Base-by-base conservation (phyloP, 768 basidiomycete species). In the Lactarius pseudohatsudake region DNA sequence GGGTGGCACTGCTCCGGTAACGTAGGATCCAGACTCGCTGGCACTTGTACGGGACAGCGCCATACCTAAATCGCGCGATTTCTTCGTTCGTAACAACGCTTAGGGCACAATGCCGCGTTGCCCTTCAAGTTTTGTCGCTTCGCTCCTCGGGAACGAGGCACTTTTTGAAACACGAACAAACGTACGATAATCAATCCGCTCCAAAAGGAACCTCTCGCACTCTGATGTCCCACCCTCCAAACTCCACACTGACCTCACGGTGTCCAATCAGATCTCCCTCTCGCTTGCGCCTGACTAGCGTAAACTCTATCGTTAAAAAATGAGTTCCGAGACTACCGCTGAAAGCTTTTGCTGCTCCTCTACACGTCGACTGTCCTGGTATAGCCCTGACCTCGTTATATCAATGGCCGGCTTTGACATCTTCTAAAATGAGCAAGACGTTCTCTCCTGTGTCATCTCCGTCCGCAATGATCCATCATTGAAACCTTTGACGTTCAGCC, bases 401-500 rank as follows among this genome's bases (percentile, higher is more conserved):
- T 75, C 75, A 5, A 68, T 72, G 1, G 30, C 71, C 45, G 73
- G 71, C 61, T 69, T 71, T 18, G 72, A 72, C 65, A 78, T 81
- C 20, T 77, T 84, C 34, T 71, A 78, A 57, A 75, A 77, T 65
- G 81, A 82, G 70, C 79, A 79, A 61, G 82, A 82, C 65, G 78
- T 84, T 38, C 81, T 76, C 59, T 82, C 82, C 0, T 38, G 11
- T 38, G 75, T 85, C 32, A 80, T 85, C 63, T 76, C 75, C 18
- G 74, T 83, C 43, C 73, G 76, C 15, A 83, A 84, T 71, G 82
- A 83, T 68, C 78, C 80, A 7, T 74, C 79, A 3, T 70, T 80
- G 67, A 82, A 77, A 63, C 79, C 79, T 30, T 82, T 81, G 80
- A 81, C 83, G 3, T 65, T 82, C 60, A 80, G 82, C n/a, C 74